These are phyloP conservation scores for Triticum timopheevii DNA, from an alignment of 176 grass and related monocot species.

Conservation along the genomic window DNA sequence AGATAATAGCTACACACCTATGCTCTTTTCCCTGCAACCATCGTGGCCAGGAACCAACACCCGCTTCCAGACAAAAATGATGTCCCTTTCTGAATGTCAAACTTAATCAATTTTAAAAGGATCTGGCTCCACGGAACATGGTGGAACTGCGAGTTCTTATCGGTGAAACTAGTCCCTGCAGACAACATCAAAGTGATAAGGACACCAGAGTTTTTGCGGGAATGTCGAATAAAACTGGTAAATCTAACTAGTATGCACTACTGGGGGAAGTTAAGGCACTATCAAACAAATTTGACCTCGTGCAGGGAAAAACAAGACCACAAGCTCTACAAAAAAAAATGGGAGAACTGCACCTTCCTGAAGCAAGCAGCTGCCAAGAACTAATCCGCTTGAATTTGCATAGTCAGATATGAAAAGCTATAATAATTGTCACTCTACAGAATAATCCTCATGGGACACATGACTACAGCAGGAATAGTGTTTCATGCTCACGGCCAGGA, in stretches of 20 bases:
- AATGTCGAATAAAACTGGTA: constrained; percentile 19
- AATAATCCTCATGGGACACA: constrained; percentile 22
- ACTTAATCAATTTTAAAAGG: constrained; percentile 12
- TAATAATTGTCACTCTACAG: not conserved
- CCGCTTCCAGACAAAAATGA: constrained; percentile 22
- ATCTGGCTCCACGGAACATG: not conserved
- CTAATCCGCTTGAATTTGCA: constrained; percentile 21
- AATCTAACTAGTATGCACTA: constrained; percentile 22
- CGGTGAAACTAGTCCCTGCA: not conserved
- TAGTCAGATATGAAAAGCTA: constrained; percentile 24
- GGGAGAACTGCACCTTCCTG: constrained; percentile 35
- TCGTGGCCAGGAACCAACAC: constrained; percentile 9
- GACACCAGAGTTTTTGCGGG: constrained; percentile 11
- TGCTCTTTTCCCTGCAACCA: not conserved
- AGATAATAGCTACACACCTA: not conserved
- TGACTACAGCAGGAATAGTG: constrained; percentile 30
- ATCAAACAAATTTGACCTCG: constrained; percentile 20
- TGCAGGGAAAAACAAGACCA: not conserved
- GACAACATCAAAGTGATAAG: constrained; percentile 30
- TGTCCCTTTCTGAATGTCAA: constrained; percentile 23
- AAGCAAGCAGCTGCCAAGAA: constrained; percentile 34
- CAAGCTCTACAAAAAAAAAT: not conserved
- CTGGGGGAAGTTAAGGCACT: not conserved
- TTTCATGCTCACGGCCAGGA: constrained; percentile 32
- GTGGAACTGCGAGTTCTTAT: constrained; percentile 28